These are phyloP conservation scores for Lasiosphaeria miniovina DNA, from an alignment of 495 filamentous ascomycete species.

Conservation along the genomic window DNA sequence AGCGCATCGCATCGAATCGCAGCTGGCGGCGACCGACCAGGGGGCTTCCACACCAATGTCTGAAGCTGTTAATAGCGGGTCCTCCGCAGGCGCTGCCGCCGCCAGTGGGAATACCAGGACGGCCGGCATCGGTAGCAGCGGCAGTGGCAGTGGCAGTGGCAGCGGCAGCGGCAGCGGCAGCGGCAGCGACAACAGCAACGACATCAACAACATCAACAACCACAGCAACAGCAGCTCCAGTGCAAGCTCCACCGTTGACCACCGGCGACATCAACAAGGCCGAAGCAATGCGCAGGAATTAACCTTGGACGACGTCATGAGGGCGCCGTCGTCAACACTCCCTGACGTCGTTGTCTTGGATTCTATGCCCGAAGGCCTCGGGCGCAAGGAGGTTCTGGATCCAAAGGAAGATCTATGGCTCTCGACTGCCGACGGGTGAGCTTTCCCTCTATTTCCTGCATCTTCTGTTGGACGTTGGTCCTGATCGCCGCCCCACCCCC, in stretches of 20 bases:
- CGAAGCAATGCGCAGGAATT: background rate
- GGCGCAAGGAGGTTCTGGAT: conserved; percentile 29
- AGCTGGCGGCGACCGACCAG: background rate
- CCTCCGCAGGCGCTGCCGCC: background rate
- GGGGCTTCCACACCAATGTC: background rate
- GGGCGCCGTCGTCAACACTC: conserved; percentile 33
- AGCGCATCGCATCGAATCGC: conserved; percentile 4
- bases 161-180: background rate
- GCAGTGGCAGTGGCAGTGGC: background rate
- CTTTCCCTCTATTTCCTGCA: conserved; percentile 4
- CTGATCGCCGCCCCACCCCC: conserved; percentile 1
- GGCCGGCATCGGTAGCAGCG: background rate
- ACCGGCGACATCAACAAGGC: conserved; percentile 6
- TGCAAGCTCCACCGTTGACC: conserved; percentile 3
- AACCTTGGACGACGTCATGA: conserved; percentile 42
- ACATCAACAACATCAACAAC: background rate
- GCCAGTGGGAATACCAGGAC: background rate
- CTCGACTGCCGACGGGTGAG: conserved; percentile 46
- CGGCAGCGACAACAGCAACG: conserved; percentile 4
- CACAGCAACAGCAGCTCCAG: conserved; percentile 6
- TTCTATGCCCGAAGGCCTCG: conserved; percentile 19
- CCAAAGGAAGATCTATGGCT: conserved; percentile 47
- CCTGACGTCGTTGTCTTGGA: conserved; percentile 41
- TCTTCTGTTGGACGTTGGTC: background rate
- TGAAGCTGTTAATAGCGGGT: background rate